Percentiles rank a stretch among this genome's conserved stretches.
These are phyloP conservation scores for Cucurbita pepo DNA, from an alignment of 306 rosid species.

Conservation along the genomic window DNA sequence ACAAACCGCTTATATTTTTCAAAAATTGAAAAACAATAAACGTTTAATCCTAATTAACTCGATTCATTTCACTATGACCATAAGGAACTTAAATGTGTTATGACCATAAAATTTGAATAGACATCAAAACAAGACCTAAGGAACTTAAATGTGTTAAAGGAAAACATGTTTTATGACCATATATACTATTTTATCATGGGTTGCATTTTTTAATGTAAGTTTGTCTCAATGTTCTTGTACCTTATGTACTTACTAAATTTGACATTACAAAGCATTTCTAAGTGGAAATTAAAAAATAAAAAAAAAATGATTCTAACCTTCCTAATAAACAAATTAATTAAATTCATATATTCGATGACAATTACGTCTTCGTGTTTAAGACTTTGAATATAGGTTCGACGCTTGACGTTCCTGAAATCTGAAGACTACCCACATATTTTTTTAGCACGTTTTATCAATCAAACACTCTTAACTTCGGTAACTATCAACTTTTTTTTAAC, in stretches of 20 bases:
- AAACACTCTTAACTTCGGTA: too few relatives aligned
- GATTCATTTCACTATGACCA: background rate
- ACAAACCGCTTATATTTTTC: too few relatives aligned
- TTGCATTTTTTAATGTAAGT: background rate
- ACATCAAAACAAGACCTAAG: background rate
- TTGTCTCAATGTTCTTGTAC: background rate
- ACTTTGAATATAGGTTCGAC: too few relatives aligned
- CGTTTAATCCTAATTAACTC: too few relatives aligned
- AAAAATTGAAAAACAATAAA: too few relatives aligned
- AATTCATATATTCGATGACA: too few relatives aligned
- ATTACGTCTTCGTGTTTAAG: background rate
- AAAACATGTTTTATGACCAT: background rate
- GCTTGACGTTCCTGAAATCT: too few relatives aligned
- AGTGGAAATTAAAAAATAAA: background rate
- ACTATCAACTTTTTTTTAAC: too few relatives aligned
- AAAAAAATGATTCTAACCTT: background rate
- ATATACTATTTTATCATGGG: background rate
- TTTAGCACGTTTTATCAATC: too few relatives aligned
- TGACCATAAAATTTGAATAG: background rate
- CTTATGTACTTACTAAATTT: background rate
- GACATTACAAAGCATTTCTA: background rate
- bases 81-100: background rate
- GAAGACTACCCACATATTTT: too few relatives aligned
- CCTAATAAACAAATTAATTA: background rate
- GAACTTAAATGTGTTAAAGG: background rate